phyloP scores from a whole-genome alignment of 305 asterid genomes.

The Fraxinus nigra region DNA sequence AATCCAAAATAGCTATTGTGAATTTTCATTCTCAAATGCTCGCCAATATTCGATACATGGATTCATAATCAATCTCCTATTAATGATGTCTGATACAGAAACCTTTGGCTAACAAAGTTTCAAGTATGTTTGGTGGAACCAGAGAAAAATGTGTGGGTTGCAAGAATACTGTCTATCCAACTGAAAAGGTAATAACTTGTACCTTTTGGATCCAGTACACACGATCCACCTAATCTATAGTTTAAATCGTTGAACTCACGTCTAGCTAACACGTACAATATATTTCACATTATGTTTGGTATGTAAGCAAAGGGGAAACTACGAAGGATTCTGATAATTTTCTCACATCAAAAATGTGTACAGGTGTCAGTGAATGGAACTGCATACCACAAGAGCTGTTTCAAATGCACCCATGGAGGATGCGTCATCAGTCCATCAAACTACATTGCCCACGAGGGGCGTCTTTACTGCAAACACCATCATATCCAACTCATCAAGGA shows the following conservation, averaged over 20 bases:
- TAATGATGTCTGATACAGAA: constrained; percentile 44
- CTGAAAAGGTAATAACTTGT: constrained; percentile 64
- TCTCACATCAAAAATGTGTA: constrained; percentile 1
- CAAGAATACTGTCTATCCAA: constrained; percentile 82
- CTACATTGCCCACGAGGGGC: constrained; percentile 93
- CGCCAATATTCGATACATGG: neutral
- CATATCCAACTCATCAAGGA: constrained; percentile 93
- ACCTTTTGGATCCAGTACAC: neutral
- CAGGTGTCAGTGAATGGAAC: constrained; percentile 95
- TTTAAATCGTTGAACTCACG: neutral
- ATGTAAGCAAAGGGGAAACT: neutral
- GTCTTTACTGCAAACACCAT: constrained; percentile 97
- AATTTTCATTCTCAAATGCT: constrained; percentile 8
- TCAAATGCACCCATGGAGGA: constrained; percentile 96
- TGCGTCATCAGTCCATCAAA: constrained; percentile 91
- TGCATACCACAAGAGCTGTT: constrained; percentile 89
- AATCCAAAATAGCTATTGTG: neutral
- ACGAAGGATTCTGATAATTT: neutral
- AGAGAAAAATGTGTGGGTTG: constrained; percentile 90
- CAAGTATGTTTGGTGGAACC: constrained; percentile 92
- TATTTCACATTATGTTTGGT: neutral
- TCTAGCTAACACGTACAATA: neutral
- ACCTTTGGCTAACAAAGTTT: constrained; percentile 68
- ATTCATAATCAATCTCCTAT: constrained; percentile 2
- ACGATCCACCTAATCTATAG: neutral